phyloP scores from a whole-genome alignment of 441 rosid genomes.

The Iberis amara region DNA sequence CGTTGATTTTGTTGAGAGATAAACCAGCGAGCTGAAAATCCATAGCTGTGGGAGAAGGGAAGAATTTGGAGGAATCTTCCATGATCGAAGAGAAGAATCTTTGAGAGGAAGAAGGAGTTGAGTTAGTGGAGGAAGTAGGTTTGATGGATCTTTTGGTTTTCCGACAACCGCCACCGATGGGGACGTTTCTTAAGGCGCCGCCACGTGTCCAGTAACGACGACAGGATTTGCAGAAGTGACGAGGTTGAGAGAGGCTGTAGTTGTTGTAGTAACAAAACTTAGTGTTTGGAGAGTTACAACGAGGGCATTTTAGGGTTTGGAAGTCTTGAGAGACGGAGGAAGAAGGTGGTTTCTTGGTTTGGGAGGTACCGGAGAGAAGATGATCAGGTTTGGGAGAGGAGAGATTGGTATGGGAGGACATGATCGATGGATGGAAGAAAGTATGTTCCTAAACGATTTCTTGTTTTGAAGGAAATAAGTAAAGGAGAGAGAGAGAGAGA shows the following conservation, averaged over 20 bases:
- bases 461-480: conserved; percentile 22
- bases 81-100: conserved; percentile 41
- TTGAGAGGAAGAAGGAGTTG: conserved; percentile 24
- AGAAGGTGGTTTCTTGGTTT: conserved; percentile 36
- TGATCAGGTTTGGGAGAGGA: conserved; percentile 39
- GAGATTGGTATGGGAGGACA: conserved; percentile 43
- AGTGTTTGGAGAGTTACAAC: conserved; percentile 85
- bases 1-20: conserved; percentile 38
- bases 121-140: conserved; percentile 26
- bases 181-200: conserved; percentile 86
- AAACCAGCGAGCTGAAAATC: conserved; percentile 61
- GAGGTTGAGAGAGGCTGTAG: conserved; percentile 84
- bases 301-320: conserved; percentile 62
- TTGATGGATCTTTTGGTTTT: conserved; percentile 61
- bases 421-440: conserved; percentile 22
- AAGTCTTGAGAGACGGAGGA: conserved; percentile 35
- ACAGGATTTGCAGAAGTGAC: conserved; percentile 91
- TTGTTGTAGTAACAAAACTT: conserved; percentile 97
- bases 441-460: conserved; percentile 14
- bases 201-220: conserved; percentile 93
- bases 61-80: conserved; percentile 60
- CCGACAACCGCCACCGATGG: conserved; percentile 86
- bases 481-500: conserved; percentile 16
- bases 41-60: conserved; percentile 34
- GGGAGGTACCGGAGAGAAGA: conserved; percentile 32